Evolutionary conservation across 2,329 filamentous ascomycete genomes (phyloP).

Genomic region (Fusarium decemcellulare): DNA sequence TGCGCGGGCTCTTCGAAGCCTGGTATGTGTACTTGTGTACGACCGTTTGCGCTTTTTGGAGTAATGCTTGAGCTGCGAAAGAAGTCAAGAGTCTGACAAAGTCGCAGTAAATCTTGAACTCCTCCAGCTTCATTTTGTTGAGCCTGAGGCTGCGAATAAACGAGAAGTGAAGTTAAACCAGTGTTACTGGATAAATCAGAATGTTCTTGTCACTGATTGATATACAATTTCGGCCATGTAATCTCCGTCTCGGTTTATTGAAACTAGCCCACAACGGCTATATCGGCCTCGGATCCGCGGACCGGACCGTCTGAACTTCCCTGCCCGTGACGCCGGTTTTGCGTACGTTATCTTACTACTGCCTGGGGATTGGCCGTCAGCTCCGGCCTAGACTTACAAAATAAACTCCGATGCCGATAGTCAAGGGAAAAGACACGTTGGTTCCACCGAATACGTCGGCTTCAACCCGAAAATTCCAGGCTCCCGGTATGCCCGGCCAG

Average conservation of each 20-base stretch:
- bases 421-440: no score
- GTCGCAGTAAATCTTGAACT: constrained; percentile 13
- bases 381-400: no score
- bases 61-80: neutral
- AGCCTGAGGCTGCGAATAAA: no score
- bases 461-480: no score
- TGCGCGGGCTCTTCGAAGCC: constrained; percentile 6
- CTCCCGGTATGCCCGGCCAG: no score
- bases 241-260: neutral
- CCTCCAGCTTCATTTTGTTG: constrained; percentile 9
- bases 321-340: neutral
- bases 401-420: no score
- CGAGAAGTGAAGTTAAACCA: no score
- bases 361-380: no score
- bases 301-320: neutral
- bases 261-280: neutral
- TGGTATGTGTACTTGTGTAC: constrained; percentile 28
- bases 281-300: neutral
- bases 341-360: neutral
- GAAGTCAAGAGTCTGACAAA: constrained; percentile 10
- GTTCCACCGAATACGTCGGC: no score
- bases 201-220: neutral
- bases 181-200: no score
- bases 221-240: neutral
- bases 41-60: neutral